Evolutionary conservation across 2,329 filamentous ascomycete species (phyloP).

Genomic region (Talaromyces sp.): DNA sequence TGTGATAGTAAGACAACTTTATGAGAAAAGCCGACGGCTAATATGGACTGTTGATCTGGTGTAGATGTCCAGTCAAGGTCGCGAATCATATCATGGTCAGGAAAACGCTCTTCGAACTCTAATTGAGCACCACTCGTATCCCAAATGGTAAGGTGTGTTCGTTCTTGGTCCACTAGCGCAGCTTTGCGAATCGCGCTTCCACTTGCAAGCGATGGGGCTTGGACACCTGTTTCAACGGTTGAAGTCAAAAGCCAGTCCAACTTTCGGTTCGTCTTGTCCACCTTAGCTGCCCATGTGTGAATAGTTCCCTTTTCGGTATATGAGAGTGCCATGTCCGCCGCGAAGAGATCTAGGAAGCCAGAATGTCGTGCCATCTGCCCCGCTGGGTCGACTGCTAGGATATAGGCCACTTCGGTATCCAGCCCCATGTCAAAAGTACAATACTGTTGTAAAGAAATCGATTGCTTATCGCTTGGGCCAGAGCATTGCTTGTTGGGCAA

Average conservation of each 20-base stretch:
- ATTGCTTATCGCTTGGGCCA: constrained; percentile 28
- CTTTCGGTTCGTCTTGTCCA: constrained; percentile 55
- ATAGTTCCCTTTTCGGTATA: constrained; percentile 71
- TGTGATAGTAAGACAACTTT: constrained; percentile 77
- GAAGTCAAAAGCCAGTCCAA: constrained; percentile 81
- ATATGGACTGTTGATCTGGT: constrained; percentile 78
- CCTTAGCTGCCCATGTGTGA: constrained; percentile 77
- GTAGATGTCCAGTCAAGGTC: constrained; percentile 94
- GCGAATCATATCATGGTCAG: constrained; percentile 67
- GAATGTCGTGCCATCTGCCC: constrained; percentile 66
- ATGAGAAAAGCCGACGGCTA: constrained; percentile 89
- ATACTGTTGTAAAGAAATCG: constrained; percentile 57
- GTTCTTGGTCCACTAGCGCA: constrained; percentile 68
- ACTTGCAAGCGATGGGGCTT: constrained; percentile 69
- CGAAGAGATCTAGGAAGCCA: constrained; percentile 79
- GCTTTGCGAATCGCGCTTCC: constrained; percentile 83
- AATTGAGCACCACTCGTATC: constrained; percentile 75
- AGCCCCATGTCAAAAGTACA: constrained; percentile 64
- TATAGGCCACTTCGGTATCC: constrained; percentile 49
- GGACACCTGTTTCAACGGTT: constrained; percentile 71
- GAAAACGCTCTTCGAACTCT: constrained; percentile 73
- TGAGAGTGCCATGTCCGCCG: constrained; percentile 77
- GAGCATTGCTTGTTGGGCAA: constrained; percentile 35
- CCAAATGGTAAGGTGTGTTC: constrained; percentile 82
- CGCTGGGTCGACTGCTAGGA: constrained; percentile 81